Percentiles rank a stretch among this genome's conserved stretches.
Evolutionary conservation across 2,329 filamentous ascomycete species (phyloP).

Genomic region (Ascocoryne sarcoides): DNA sequence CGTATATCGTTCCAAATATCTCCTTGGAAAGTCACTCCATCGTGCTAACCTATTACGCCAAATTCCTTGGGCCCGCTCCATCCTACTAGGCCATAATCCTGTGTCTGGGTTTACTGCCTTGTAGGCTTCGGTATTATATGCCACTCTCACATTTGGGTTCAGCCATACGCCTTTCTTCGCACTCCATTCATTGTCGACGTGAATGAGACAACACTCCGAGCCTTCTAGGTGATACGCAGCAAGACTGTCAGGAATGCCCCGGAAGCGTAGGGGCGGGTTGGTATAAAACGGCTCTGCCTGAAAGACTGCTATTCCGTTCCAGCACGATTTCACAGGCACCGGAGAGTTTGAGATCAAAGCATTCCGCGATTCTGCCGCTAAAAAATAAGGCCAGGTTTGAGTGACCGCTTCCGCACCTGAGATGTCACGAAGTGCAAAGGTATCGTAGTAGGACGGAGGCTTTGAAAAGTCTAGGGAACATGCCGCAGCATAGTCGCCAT

Average conservation of each 20-base stretch:
- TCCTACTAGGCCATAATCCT: conserved; percentile 15
- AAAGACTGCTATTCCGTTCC: conserved; percentile 47
- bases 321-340: conserved; percentile 45
- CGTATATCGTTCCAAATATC: conserved; percentile 15
- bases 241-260: conserved; percentile 53
- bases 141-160: conserved; percentile 60
- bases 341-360: conserved; percentile 42
- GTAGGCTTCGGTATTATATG: conserved; percentile 46
- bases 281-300: conserved; percentile 44
- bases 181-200: conserved; percentile 42
- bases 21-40: conserved; percentile 30
- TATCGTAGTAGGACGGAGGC: conserved; percentile 49
- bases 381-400: conserved; percentile 51
- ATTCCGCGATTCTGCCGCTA: conserved; percentile 38
- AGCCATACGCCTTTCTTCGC: conserved; percentile 56
- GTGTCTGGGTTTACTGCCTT: conserved; percentile 18
- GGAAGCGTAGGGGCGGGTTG: conserved; percentile 40
- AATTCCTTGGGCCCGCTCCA: conserved; percentile 41
- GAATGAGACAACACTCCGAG: conserved; percentile 72
- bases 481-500: conserved; percentile 49
- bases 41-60: conserved; percentile 50
- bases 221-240: conserved; percentile 56
- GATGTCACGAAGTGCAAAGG: conserved; percentile 48
- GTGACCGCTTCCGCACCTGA: conserved; percentile 32
- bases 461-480: conserved; percentile 52